Conservation (phyloP, 2,329 filamentous ascomycete genomes). For the Penicillium paneum region DNA sequence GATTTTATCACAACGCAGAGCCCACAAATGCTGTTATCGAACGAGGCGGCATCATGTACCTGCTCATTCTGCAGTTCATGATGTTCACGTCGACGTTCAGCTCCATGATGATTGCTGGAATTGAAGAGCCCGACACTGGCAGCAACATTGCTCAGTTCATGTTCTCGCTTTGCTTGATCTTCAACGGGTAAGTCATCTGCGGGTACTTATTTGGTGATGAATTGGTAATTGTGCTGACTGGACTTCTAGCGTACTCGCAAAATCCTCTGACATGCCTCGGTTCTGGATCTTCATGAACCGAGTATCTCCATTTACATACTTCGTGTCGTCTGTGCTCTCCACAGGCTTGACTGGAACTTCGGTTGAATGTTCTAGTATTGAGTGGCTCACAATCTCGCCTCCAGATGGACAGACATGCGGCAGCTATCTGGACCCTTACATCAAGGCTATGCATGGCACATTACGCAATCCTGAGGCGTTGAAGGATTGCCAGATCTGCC, state of each 20-base stretch:
- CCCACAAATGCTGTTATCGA: conserved; percentile 38
- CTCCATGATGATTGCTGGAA: conserved; percentile 66
- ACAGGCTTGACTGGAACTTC: conserved; percentile 31
- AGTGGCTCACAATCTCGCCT: conserved; percentile 39
- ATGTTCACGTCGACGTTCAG: conserved; percentile 69
- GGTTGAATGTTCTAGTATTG: conserved; percentile 35
- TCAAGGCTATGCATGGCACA: conserved; percentile 53
- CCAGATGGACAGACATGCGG: conserved; percentile 62
- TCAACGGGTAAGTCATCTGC: conserved; percentile 43
- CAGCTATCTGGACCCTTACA: conserved; percentile 60
- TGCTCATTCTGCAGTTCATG: conserved; percentile 64
- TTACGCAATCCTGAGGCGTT: conserved; percentile 60
- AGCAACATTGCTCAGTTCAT: conserved; percentile 59
- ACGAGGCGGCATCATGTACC: conserved; percentile 61
- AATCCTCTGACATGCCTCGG: conserved; percentile 57
- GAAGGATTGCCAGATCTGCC: conserved; percentile 55
- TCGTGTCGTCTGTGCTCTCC: conserved; percentile 43
- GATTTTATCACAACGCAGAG: conserved; percentile 40
- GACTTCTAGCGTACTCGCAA: conserved; percentile 55
- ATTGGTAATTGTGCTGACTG: background rate
- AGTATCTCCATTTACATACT: conserved; percentile 64
- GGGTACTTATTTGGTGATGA: background rate
- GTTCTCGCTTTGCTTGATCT: conserved; percentile 56
- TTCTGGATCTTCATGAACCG: conserved; percentile 81
- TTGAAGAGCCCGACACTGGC: conserved; percentile 65